Evolutionary conservation across 805 yeast species (phyloP).

Genomic region (Jamesozyma hellenica): DNA sequence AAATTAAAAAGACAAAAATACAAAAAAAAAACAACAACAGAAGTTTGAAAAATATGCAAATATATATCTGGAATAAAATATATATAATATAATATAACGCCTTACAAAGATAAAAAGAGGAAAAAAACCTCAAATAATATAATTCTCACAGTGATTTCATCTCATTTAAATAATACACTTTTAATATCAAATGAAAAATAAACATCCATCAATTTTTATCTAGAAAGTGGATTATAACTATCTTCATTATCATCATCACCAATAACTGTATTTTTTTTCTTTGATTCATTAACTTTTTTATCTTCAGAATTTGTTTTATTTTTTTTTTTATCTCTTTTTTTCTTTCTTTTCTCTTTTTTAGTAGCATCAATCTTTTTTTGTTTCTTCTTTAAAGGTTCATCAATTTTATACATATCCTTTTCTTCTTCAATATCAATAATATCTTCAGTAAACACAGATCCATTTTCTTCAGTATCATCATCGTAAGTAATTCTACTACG

Average conservation of each 20-base stretch:
- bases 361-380: conserved; percentile 3
- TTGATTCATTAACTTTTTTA: neutral
- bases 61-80: too few species aligned
- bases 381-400: conserved; percentile 11
- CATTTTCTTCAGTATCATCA: conserved; percentile 10
- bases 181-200: too few species aligned
- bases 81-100: too few species aligned
- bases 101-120: too few species aligned
- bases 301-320: neutral
- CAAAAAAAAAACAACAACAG: too few species aligned
- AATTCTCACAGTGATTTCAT: too few species aligned
- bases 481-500: conserved; percentile 19
- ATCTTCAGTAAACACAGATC: conserved; percentile 8
- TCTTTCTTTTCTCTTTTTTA: neutral
- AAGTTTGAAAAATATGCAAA: too few species aligned
- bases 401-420: conserved; percentile 11
- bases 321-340: conserved; percentile 15
- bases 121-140: too few species aligned
- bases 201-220: neutral
- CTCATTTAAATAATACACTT: too few species aligned
- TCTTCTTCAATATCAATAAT: conserved; percentile 20
- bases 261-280: neutral
- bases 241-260: conserved; percentile 17
- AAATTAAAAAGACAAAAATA: too few species aligned
- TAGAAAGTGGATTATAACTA: conserved; percentile 14